Percentiles rank a stretch among this genome's conserved stretches.
Evolutionary conservation across 2,329 filamentous ascomycete genomes (phyloP).

Genomic region (Ophiocordyceps camponoti-saundersi): DNA sequence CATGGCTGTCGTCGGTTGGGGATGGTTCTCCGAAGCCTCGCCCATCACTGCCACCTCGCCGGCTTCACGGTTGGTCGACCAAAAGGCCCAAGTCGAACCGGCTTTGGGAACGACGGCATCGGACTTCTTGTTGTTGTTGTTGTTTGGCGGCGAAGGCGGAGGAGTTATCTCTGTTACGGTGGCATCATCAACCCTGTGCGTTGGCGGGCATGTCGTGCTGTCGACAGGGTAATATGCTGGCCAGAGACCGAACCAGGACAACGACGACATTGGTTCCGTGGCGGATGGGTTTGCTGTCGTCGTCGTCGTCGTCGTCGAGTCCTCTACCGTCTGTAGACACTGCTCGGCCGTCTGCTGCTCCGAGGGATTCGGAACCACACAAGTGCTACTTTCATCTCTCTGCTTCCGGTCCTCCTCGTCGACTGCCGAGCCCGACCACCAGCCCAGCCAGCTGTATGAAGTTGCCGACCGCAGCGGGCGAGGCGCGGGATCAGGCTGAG

Average conservation of each 20-base stretch:
- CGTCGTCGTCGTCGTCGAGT: neutral
- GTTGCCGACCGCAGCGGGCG: constrained; percentile 7
- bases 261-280: constrained; percentile 6
- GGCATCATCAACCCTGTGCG: constrained; percentile 16
- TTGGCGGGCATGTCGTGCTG: neutral
- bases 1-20: constrained; percentile 29
- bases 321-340: constrained; percentile 7
- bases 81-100: constrained; percentile 66
- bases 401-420: neutral
- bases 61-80: constrained; percentile 44
- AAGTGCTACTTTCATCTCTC: constrained; percentile 5
- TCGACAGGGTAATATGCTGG: constrained; percentile 7
- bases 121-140: constrained; percentile 14
- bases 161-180: constrained; percentile 23
- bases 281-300: constrained; percentile 1
- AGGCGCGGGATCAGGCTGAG: constrained; percentile 1
- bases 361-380: neutral
- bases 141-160: constrained; percentile 11
- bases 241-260: constrained; percentile 26
- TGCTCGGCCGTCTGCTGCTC: constrained; percentile 4
- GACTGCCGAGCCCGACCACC: constrained; percentile 20
- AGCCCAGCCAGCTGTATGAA: constrained; percentile 37
- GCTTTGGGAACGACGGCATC: constrained; percentile 21
- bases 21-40: constrained; percentile 30
- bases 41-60: constrained; percentile 41